A percentile compares a stretch with the other conserved stretches of the same genome.
phyloP scores from a whole-genome alignment of 179 eudicot genomes.

The Camellia oleifera region DNA sequence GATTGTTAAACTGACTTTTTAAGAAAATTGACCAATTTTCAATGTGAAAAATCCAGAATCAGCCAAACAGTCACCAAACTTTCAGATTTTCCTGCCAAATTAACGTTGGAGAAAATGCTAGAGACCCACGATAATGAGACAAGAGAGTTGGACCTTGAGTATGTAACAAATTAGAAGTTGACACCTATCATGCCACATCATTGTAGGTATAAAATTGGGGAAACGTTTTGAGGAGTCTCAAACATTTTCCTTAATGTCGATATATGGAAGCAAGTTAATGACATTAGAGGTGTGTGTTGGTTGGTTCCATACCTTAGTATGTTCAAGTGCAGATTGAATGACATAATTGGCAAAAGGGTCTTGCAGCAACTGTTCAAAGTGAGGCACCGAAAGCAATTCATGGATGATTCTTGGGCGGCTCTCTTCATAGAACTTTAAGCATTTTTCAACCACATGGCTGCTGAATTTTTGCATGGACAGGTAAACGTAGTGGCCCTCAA shows the following conservation, averaged over 20 bases:
- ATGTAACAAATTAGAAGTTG: no score
- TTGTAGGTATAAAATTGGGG: no score
- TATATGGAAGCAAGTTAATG: not conserved
- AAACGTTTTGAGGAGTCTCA: no score
- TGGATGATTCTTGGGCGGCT: slow-evolving; percentile 50
- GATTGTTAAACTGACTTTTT: not conserved
- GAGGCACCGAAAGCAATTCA: slow-evolving; percentile 57
- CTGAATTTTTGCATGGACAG: slow-evolving; percentile 74
- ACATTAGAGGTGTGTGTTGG: not conserved
- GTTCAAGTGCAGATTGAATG: slow-evolving; percentile 59
- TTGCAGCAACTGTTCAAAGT: slow-evolving; percentile 66
- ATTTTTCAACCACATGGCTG: slow-evolving; percentile 79
- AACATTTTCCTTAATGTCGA: no score
- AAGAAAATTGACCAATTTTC: not conserved
- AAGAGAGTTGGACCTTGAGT: no score
- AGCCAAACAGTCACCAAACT: not conserved
- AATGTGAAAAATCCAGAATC: not conserved
- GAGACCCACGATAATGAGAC: no score
- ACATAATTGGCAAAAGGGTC: slow-evolving; percentile 83
- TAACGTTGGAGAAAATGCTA: no score
- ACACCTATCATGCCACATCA: no score
- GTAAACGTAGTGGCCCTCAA: slow-evolving; percentile 52
- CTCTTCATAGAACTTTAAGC: slow-evolving; percentile 46
- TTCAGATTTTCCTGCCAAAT: not conserved
- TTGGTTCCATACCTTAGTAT: slow-evolving; percentile 48